Evolutionary conservation across 176 grass and related monocot species (phyloP).

Genomic region (Alloteropsis semialata): DNA sequence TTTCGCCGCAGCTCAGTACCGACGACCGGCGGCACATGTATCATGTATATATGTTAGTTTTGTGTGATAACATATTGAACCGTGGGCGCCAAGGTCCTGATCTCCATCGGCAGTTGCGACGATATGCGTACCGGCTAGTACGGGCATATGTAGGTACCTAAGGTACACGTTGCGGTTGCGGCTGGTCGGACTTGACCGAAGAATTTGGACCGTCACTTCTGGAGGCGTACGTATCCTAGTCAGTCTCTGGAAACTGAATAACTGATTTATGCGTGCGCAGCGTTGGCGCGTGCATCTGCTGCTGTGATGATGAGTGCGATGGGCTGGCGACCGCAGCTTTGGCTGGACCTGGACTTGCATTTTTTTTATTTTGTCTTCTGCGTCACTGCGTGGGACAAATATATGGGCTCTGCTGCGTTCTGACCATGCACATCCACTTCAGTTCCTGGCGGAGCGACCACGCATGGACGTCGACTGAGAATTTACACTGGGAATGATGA

Average conservation of each 20-base stretch:
- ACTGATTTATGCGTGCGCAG: not conserved
- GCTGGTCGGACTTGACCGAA: slow-evolving; percentile 10
- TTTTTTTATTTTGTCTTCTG: too few species aligned
- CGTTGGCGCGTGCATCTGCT: not conserved
- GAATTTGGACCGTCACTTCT: not conserved
- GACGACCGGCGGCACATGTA: not conserved
- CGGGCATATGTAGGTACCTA: too few species aligned
- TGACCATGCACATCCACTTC: not conserved
- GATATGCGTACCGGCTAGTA: not conserved
- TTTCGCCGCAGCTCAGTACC: not conserved
- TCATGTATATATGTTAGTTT: too few species aligned
- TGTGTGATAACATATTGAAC: not conserved
- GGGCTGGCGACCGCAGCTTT: not conserved
- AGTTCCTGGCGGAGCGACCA: not conserved
- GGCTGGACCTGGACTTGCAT: too few species aligned
- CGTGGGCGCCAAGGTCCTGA: not conserved
- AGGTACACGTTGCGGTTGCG: too few species aligned
- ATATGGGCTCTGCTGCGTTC: not conserved
- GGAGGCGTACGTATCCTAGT: not conserved
- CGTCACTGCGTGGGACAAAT: not conserved
- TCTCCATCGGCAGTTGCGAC: not conserved
- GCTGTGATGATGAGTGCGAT: slow-evolving; percentile 9
- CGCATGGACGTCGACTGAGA: not conserved
- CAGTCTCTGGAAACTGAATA: not conserved
- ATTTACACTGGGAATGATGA: not conserved